Base-by-base conservation (phyloP, 768 basidiomycete genomes). In the Phanerodontia chrysosporium region DNA sequence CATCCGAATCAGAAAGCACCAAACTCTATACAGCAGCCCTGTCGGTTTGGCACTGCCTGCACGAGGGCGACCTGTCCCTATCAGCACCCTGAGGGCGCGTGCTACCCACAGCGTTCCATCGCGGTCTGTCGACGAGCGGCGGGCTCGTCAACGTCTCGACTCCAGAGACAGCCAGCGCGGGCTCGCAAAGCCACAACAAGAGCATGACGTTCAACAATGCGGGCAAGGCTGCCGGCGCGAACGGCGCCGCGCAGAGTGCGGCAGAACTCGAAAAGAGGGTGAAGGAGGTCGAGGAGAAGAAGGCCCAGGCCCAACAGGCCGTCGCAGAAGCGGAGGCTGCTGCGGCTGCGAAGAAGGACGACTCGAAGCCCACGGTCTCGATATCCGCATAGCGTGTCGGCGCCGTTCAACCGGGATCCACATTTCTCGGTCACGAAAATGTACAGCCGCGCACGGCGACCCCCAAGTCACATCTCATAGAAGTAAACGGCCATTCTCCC, bases 41-140 rank as follows among this genome's bases (percentile, higher is more conserved):
- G 95, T 72, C 83, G 87, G 49, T 97, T 92, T 64, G 95, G 91
- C 24, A 77, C 89, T 10, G 82, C 76, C 35, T 98, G 95, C 72
- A 97, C 94, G 6, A 84, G 92, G 55, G 78, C 76, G 45, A 77
- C 77, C 57, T 84, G 83, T 65, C 70, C 76, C 25, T 99, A 89
- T 80, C 85, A 90, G 62, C 96, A 99, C 69, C 96, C 96, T 0
- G 85, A 90, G 58, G 89, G 10, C 87, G 92, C 36, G 88, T 90
- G 24, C 78, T 92, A 8, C 91, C 92, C 2, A 78, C 84, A 2
- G 76, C 85, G 13, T 94, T 94, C 80, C 89, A 93, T 67, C 86
- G 90, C 22, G 90, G 91, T 0, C 71, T 93, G 27, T 79, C 83
- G 16, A 76, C 81, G 3, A 78, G 73, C 27, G 80, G 82, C 0